Conservation (phyloP, 1,284 basidiomycete species). For the Apiotrichum porosum region DNA sequence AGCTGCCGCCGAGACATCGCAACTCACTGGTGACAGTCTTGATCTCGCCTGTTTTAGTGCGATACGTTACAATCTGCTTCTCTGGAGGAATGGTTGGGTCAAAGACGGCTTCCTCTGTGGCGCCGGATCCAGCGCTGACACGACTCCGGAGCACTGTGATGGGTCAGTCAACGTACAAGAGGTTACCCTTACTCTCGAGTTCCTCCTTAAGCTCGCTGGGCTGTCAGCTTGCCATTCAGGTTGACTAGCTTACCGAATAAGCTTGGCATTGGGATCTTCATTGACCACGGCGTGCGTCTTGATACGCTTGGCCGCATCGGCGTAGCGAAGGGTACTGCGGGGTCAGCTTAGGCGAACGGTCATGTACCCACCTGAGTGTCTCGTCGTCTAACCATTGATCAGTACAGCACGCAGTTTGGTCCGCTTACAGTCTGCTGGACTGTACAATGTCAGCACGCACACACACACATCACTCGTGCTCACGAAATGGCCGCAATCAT, state of each 20-base stretch:
- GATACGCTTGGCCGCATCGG: conserved; percentile 98
- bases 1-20: no score
- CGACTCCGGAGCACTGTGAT: conserved; percentile 34
- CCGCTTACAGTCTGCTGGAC: conserved; percentile 65
- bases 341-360: background rate
- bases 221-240: conserved; percentile 55
- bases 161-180: background rate
- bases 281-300: conserved; percentile 99
- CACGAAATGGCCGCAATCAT: conserved; percentile 95
- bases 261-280: conserved; percentile 97
- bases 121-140: conserved; percentile 53
- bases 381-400: conserved; percentile 65
- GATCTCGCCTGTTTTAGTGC: conserved; percentile 87
- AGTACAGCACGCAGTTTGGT: background rate
- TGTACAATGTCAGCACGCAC: conserved; percentile 14
- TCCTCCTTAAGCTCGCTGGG: conserved; percentile 96
- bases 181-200: conserved; percentile 70
- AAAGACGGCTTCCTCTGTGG: conserved; percentile 62
- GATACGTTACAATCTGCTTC: conserved; percentile 91
- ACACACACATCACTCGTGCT: conserved; percentile 7
- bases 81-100: conserved; percentile 87
- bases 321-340: conserved; percentile 62
- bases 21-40: conserved; percentile 95
- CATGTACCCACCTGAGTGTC: conserved; percentile 62
- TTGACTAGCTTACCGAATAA: conserved; percentile 55